Base-by-base conservation (phyloP, 257 asterid species). In the Solanum medicagineum region DNA sequence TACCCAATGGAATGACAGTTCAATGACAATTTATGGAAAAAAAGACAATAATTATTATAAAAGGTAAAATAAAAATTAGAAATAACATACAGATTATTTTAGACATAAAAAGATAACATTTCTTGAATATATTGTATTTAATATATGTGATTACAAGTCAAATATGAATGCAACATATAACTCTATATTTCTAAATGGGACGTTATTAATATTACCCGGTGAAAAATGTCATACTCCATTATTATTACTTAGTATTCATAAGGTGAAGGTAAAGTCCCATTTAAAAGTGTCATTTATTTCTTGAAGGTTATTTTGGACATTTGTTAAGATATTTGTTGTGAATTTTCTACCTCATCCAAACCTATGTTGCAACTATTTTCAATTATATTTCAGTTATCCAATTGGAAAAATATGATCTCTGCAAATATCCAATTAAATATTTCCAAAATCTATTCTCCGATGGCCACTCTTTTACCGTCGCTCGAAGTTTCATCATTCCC, bases 401-500 rank as follows among this genome's bases (percentile, higher is more conserved):
- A 74, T 84, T 54, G 57, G 57, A 73, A 36, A 59, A 85, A 13
- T 6, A 83, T 83, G 79, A 14, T 24, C 36, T 88, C 69, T 9
- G 14, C 24, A 24, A 32, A 75, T 81, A 74, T 49, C n/a, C 19
- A 79, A 11, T 80, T 85, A 51, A 79, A 51, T 82, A 73, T 42
- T 19, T 42, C 17, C 15, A 22, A 80, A 63, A 55, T 86, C 60
- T 20, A 44, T 59, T 45, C 54, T 79, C 88, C 85, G n/a, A 90
- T 90, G 92, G 86, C 89, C 20, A 82, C 86, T 71, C 85, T 90
- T 66, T 17, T 88, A 80, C 87, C 90, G 77, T 88, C 90, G 83
- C 86, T 88, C 80, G 90, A 88, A 65, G 68, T 88, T 42, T 83
- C 90, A 12, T 85, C 89, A 44, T 40, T 86, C 77, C 70, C 83